Conservation (phyloP, 1,139 yeast species). For the Blastobotrys petasosporus region DNA sequence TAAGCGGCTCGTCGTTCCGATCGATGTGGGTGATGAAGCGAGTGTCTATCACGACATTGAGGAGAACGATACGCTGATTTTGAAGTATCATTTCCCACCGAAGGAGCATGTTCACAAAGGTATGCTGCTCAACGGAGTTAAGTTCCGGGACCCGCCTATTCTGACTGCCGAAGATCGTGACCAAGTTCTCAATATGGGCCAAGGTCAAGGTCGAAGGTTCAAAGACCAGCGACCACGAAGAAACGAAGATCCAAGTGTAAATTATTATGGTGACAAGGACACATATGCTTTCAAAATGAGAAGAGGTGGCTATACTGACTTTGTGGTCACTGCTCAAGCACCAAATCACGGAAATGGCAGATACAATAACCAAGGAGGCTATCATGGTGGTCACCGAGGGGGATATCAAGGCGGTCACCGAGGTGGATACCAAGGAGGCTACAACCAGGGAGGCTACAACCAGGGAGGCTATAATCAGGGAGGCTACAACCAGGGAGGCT, state of each 20-base stretch:
- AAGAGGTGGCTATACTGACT: slow-evolving; percentile 24
- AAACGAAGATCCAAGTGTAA: slow-evolving; percentile 22
- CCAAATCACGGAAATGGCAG: background rate
- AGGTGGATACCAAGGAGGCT: slow-evolving; percentile 5
- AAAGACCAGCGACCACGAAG: background rate
- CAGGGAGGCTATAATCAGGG: slow-evolving; percentile 17
- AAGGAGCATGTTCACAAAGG: slow-evolving; percentile 46
- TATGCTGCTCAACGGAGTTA: slow-evolving; percentile 76
- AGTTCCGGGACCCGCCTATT: slow-evolving; percentile 49
- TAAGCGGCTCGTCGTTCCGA: slow-evolving; percentile 52
- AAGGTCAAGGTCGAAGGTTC: slow-evolving; percentile 18
- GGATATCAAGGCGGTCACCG: slow-evolving; percentile 12
- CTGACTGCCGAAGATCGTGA: slow-evolving; percentile 67
- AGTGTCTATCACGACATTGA: slow-evolving; percentile 39
- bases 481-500: slow-evolving; percentile 21
- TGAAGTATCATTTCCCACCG: slow-evolving; percentile 53
- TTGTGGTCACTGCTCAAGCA: slow-evolving; percentile 8
- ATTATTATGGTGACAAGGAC: slow-evolving; percentile 18
- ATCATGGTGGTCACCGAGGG: slow-evolving; percentile 12
- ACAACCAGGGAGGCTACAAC: slow-evolving; percentile 19
- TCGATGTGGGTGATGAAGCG: slow-evolving; percentile 46
- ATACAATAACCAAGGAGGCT: slow-evolving; percentile 12
- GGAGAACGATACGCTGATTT: slow-evolving; percentile 49
- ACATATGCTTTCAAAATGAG: slow-evolving; percentile 18
- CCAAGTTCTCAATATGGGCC: slow-evolving; percentile 37